These are phyloP conservation scores for Trichosporon inkin DNA, from an alignment of 1,284 basidiomycete species.

Conservation along the genomic window DNA sequence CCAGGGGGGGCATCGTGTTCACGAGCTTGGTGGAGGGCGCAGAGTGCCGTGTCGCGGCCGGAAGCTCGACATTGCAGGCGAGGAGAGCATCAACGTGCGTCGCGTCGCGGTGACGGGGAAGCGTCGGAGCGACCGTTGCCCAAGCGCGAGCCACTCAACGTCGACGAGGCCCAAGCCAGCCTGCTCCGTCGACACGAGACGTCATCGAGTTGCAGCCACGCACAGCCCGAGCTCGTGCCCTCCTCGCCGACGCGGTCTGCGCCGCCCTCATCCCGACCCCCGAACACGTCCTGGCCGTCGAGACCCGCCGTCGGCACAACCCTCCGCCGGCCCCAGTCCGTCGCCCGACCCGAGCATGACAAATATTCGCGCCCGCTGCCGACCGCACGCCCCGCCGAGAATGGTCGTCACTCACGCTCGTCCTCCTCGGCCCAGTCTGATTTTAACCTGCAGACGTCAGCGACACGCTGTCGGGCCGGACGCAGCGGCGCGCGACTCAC, in stretches of 20 bases:
- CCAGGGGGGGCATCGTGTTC: too few species aligned
- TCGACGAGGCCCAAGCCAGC: too few species aligned
- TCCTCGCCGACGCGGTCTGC: neutral
- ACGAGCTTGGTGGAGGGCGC: neutral
- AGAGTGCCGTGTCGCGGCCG: neutral
- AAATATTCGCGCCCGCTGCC: neutral
- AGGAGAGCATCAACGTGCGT: neutral
- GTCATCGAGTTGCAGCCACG: too few species aligned
- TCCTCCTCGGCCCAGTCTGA: conserved; percentile 26
- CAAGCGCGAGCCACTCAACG: too few species aligned
- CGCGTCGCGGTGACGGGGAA: neutral
- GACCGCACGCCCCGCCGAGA: neutral
- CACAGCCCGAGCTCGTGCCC: too few species aligned
- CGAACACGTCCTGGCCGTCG: neutral
- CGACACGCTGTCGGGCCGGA: neutral
- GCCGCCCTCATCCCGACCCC: too few species aligned
- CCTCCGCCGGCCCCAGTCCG: neutral
- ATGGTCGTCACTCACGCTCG: conserved; percentile 18
- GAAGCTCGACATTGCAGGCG: neutral
- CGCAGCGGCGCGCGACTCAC: neutral
- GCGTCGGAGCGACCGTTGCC: too few species aligned
- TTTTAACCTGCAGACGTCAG: conserved; percentile 19
- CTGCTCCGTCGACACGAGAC: too few species aligned
- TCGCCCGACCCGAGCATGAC: neutral
- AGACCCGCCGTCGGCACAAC: too few species aligned